A percentile compares a stretch with the other conserved stretches of the same genome.
Conservation (phyloP, 306 rosid species). For the Fragaria ananassa region DNA sequence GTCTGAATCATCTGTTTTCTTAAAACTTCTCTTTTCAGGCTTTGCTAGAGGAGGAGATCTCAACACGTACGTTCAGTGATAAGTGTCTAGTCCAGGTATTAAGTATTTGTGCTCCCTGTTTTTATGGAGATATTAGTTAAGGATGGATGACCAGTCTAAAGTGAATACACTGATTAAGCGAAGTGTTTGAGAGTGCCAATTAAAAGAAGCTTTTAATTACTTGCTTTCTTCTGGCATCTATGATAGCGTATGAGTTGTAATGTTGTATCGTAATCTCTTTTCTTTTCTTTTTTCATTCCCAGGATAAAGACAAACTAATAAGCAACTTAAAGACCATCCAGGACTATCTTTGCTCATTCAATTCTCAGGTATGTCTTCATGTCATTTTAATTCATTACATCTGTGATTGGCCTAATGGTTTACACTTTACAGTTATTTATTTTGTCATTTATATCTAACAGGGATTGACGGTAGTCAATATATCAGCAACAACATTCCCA, state of each 20-base stretch:
- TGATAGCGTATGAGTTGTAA: neutral
- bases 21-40: constrained; percentile 55
- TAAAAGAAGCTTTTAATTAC: neutral
- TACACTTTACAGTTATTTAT: neutral
- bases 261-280: neutral
- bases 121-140: neutral
- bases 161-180: neutral
- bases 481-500: constrained; percentile 86
- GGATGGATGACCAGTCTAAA: neutral
- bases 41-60: constrained; percentile 88
- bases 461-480: constrained; percentile 85
- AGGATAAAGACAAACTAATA: constrained; percentile 76
- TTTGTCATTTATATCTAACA: constrained; percentile 29
- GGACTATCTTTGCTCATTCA: constrained; percentile 88
- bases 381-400: constrained; percentile 2
- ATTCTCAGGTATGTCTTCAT: constrained; percentile 61
- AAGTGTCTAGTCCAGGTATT: constrained; percentile 63
- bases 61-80: constrained; percentile 53
- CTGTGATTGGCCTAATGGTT: neutral
- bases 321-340: constrained; percentile 87
- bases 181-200: neutral
- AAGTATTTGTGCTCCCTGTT: neutral
- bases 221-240: neutral
- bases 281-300: constrained; percentile 26
- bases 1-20: neutral